Evolutionary conservation across 495 filamentous ascomycete genomes (phyloP), one percentile per base, ranked within the genome.

Genomic region (Baudoinia panamericana): DNA sequence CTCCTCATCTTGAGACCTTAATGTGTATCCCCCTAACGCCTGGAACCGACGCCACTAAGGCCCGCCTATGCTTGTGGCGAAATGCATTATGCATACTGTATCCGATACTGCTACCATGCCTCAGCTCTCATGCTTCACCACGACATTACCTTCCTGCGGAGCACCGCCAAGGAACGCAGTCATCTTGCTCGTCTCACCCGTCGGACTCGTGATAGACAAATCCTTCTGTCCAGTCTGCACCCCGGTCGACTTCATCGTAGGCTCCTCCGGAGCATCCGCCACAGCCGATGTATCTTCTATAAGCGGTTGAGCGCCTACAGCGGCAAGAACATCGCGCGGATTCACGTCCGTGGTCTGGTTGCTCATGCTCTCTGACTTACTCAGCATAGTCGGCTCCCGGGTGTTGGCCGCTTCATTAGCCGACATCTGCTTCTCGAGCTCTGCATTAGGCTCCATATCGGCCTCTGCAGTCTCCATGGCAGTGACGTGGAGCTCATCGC

Each of bases 401-500:
- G 44, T 41, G 24, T 40, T 46, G 11, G 11, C n/a, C 30, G 27
- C 36, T 20, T 46, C 44, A 31, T 46, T 40, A 1, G 9, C 37
- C 13, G 44, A 28, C 2, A 46, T 23, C 10, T 12, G 26, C 5
- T 27, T n/a, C 24, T 46, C 44, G 12, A 46, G 26, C 3, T n/a
- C 24, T 12, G 28, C 37, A 15, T 19, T n/a, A 6, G 20, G 18
- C 2, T 26, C 40, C 2, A 7, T 22, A 1, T 37, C 41, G 9
- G 13, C 39, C 2, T 8, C 19, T 21, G 2, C 25, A 5, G 19
- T 23, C 24, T 39, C 36, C 12, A n/a, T 26, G 10, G 31, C 17
- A 15, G 36, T 12, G 12, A 48, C 45, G 22, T 18, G 35, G 2
- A 50, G 41, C 31, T 45, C 36, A 19, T 51, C 48, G 5, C 26